Base-by-base conservation (phyloP, 2,329 filamentous ascomycete species). In the Didymella pinodella region DNA sequence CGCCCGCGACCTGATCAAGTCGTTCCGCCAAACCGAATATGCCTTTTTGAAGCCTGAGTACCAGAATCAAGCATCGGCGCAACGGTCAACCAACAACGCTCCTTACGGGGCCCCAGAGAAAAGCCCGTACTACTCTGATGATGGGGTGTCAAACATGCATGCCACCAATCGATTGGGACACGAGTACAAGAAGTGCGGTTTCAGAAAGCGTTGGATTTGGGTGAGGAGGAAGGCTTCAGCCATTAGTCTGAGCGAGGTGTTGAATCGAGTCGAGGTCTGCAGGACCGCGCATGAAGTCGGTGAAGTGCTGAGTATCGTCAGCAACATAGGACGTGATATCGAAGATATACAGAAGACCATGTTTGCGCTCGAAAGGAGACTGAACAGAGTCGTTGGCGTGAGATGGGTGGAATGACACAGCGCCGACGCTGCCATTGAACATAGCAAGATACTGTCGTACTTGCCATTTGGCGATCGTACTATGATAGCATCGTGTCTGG, bases 231-330 rank as follows among this genome's bases (percentile, higher is more conserved):
- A 79, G 57, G 62, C 68, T 2, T 72, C 75, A 41, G 76, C 76
- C 12, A 65, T 77, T 48, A 63, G 59, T n/a, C 61, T 81, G 50
- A 73, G 76, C 36, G 65, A 75, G 43, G 62, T 65, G 3, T 50
- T 81, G 52, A 73, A 64, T 56, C 63, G 78, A 43, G 65, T 80
- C 40, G 77, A 80, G 63, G 73, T 74, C 4, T 68, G 79, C 49
- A 62, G 78, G 46, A 79, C 76, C 8, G 66, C 69, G 34, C 69
- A 72, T 57, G 68, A 73, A 47, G 66, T 73, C 5, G 71, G 67
- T 0, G 60, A 65, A n/a, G 60, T 71, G n/a, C 16, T 65, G 14
- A 61, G 59, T 47, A 65, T 64, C 47, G 48, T 68, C 10, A 56
- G 56, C 1, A 49, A 70, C 47, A 65, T 69, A 49, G 69, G 65